Evolutionary conservation across 2,329 filamentous ascomycete genomes (phyloP).

Genomic region (Sporothrix curviconia): DNA sequence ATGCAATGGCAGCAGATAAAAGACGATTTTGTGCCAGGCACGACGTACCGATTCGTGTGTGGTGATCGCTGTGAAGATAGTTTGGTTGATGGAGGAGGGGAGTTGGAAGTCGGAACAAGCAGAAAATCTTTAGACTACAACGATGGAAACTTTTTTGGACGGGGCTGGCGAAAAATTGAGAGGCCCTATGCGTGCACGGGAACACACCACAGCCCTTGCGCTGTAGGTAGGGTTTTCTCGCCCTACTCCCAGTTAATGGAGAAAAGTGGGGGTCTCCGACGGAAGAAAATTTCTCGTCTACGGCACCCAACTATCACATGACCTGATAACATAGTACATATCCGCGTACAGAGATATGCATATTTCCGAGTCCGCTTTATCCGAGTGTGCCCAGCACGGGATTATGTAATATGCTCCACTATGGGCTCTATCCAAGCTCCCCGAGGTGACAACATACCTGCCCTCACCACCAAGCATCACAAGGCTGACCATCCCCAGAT

Average conservation of each 20-base stretch:
- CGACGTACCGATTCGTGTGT: constrained; percentile 46
- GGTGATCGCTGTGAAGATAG: constrained; percentile 36
- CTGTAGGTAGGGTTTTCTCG: constrained; percentile 35
- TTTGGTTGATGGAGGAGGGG: constrained; percentile 16
- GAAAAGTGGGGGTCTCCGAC: background rate
- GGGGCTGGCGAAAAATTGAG: constrained; percentile 15
- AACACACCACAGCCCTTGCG: background rate
- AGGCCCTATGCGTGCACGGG: constrained; percentile 1
- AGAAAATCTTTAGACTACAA: constrained; percentile 7
- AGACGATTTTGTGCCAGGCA: constrained; percentile 14
- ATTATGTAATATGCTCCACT: background rate
- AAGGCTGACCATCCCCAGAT: too few relatives aligned
- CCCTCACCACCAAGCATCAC: background rate
- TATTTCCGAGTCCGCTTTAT: background rate
- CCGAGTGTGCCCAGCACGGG: background rate
- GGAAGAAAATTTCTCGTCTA: constrained; percentile 6
- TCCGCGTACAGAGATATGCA: background rate
- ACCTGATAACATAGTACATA: background rate
- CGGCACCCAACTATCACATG: background rate
- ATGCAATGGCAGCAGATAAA: background rate
- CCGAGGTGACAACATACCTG: background rate
- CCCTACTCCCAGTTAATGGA: constrained; percentile 29
- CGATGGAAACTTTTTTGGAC: constrained; percentile 18
- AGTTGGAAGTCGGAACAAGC: constrained; percentile 14
- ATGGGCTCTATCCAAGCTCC: background rate